Percentiles rank a stretch among this genome's conserved stretches.
Evolutionary conservation across 306 rosid genomes (phyloP).

Genomic region (Sesbania bispinosa): DNA sequence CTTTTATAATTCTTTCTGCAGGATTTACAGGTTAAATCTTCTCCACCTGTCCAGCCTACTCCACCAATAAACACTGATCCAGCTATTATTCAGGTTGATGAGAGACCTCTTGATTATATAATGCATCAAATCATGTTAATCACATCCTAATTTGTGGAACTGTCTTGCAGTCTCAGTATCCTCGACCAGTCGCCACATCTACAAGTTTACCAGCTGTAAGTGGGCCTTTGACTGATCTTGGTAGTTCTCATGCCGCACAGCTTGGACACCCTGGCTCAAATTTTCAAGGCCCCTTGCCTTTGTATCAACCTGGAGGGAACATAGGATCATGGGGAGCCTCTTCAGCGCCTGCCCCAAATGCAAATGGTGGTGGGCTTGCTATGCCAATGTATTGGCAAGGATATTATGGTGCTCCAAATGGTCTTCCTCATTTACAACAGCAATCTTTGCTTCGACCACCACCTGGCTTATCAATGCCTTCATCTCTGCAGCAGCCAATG

Average conservation of each 20-base stretch:
- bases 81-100: constrained; percentile 78
- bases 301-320: constrained; percentile 86
- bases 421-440: constrained; percentile 79
- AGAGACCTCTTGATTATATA: not conserved
- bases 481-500: constrained; percentile 81
- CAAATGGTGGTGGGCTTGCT: constrained; percentile 70
- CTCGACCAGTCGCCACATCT: constrained; percentile 55
- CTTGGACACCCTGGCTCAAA: constrained; percentile 69
- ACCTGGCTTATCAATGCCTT: constrained; percentile 73
- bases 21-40: constrained; percentile 92
- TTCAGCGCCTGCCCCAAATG: constrained; percentile 64
- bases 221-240: constrained; percentile 60
- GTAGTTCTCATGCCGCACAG: constrained; percentile 55
- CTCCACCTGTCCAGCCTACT: constrained; percentile 71
- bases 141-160: constrained; percentile 21
- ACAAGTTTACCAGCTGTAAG: constrained; percentile 63
- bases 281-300: constrained; percentile 72
- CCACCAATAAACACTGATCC: constrained; percentile 67
- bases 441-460: constrained; percentile 89
- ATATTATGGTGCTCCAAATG: constrained; percentile 83
- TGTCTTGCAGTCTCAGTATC: constrained; percentile 79
- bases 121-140: not conserved
- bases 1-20: constrained; percentile 30
- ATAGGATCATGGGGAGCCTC: constrained; percentile 83
- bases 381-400: constrained; percentile 98